phyloP scores from a whole-genome alignment of 768 basidiomycete genomes.

The Phaffia australis region DNA sequence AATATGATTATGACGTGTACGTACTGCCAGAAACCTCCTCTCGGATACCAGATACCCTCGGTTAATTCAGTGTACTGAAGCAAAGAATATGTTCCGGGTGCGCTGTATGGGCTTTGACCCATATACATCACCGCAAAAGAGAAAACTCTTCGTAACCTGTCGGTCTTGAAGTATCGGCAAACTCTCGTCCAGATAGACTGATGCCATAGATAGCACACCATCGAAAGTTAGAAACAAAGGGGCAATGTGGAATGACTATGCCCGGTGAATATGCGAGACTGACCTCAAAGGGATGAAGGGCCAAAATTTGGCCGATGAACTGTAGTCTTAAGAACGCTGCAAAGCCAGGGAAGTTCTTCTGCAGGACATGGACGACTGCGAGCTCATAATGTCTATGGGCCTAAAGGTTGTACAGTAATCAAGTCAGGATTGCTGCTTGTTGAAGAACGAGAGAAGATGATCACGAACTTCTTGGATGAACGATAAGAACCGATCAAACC shows the following conservation, averaged over 20 bases:
- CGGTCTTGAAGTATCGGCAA: slow-evolving; percentile 37
- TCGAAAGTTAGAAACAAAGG: background rate
- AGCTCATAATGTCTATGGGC: slow-evolving; percentile 38
- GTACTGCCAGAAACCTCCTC: slow-evolving; percentile 28
- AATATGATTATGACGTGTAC: slow-evolving; percentile 30
- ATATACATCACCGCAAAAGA: slow-evolving; percentile 42
- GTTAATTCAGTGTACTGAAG: slow-evolving; percentile 43
- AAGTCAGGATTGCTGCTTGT: background rate
- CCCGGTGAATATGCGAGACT: background rate
- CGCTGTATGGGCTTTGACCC: slow-evolving; percentile 38
- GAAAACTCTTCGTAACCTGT: slow-evolving; percentile 40
- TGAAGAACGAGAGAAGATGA: background rate
- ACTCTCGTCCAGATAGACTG: slow-evolving; percentile 33
- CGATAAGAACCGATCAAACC: slow-evolving; percentile 35
- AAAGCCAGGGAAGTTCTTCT: slow-evolving; percentile 38
- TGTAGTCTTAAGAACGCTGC: slow-evolving; percentile 37
- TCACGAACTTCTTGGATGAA: slow-evolving; percentile 31
- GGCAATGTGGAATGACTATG: too few species aligned
- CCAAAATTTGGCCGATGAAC: slow-evolving; percentile 35
- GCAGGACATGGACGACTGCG: slow-evolving; percentile 39
- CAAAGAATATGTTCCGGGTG: slow-evolving; percentile 41
- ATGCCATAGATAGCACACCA: background rate
- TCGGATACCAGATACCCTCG: slow-evolving; percentile 39
- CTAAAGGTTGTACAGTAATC: background rate
- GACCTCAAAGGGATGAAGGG: slow-evolving; percentile 36